phyloP scores from a whole-genome alignment of 2,329 filamentous ascomycete genomes.

The Ophiocordyceps camponoti-rufipedis region DNA sequence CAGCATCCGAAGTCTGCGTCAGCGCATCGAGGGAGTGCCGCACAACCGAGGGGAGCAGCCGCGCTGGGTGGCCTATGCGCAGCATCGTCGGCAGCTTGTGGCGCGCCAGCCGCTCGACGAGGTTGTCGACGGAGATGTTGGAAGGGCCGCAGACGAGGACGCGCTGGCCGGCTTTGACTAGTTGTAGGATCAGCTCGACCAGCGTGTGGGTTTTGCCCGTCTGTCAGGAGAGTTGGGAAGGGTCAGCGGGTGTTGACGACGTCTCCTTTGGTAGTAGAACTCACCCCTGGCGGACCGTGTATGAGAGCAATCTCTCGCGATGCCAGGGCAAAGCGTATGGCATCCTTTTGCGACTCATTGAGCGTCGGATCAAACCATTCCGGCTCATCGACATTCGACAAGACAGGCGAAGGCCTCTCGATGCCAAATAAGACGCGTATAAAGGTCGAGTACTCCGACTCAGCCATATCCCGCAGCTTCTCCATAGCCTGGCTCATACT shows the following conservation, averaged over 20 bases:
- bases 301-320: slow-evolving; percentile 73
- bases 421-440: slow-evolving; percentile 45
- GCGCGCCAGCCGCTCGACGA: slow-evolving; percentile 75
- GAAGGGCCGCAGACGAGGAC: slow-evolving; percentile 91
- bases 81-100: slow-evolving; percentile 70
- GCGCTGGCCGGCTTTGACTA: slow-evolving; percentile 54
- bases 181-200: slow-evolving; percentile 86
- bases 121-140: slow-evolving; percentile 96
- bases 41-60: slow-evolving; percentile 72
- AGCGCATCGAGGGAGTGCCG: slow-evolving; percentile 83
- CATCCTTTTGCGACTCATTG: slow-evolving; percentile 50
- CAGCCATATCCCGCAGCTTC: slow-evolving; percentile 36
- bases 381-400: slow-evolving; percentile 26
- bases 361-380: slow-evolving; percentile 43
- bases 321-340: slow-evolving; percentile 65
- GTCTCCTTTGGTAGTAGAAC: neutral
- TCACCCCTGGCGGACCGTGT: slow-evolving; percentile 73
- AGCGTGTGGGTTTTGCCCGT: slow-evolving; percentile 95
- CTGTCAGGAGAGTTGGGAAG: slow-evolving; percentile 12
- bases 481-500: slow-evolving; percentile 49
- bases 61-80: slow-evolving; percentile 80
- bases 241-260: slow-evolving; percentile 1
- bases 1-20: slow-evolving; percentile 78
- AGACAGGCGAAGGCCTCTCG: slow-evolving; percentile 29
- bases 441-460: slow-evolving; percentile 39